Conservation (phyloP, 306 rosid species). For the Spatholobus suberectus region DNA sequence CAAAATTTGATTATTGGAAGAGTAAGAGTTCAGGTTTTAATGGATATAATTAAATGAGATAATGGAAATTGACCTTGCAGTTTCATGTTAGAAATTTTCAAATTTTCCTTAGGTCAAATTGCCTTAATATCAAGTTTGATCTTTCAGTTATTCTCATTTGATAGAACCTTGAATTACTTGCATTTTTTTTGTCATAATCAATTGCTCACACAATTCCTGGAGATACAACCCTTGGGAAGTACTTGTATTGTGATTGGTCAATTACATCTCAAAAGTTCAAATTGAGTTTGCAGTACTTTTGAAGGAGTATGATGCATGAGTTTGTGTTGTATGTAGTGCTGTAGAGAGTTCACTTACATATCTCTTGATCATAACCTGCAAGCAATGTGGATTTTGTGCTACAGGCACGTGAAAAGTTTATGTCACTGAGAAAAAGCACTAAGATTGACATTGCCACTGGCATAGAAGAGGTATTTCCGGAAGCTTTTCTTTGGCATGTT, state of each 20-base stretch:
- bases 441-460: conserved; percentile 65
- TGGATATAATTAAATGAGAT: not conserved
- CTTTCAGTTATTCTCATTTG: not conserved
- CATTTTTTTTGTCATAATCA: not conserved
- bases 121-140: not conserved
- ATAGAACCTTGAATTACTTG: conserved; percentile 1
- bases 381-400: conserved; percentile 45
- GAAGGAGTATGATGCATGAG: conserved; percentile 16
- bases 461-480: conserved; percentile 69
- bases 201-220: not conserved
- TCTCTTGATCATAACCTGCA: conserved; percentile 22
- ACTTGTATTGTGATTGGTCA: not conserved
- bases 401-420: conserved; percentile 89
- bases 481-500: conserved; percentile 27
- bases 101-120: not conserved
- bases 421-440: conserved; percentile 80
- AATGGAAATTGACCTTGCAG: conserved; percentile 13
- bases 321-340: conserved; percentile 4
- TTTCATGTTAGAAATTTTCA: conserved; percentile 6
- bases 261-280: conserved; percentile 17
- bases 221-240: conserved; percentile 1
- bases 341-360: conserved; percentile 25
- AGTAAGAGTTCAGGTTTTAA: not conserved
- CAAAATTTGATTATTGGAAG: conserved; percentile 11
- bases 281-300: conserved; percentile 25